phyloP scores from a whole-genome alignment of 2,329 filamentous ascomycete species.

The Xylariaceae sp. region DNA sequence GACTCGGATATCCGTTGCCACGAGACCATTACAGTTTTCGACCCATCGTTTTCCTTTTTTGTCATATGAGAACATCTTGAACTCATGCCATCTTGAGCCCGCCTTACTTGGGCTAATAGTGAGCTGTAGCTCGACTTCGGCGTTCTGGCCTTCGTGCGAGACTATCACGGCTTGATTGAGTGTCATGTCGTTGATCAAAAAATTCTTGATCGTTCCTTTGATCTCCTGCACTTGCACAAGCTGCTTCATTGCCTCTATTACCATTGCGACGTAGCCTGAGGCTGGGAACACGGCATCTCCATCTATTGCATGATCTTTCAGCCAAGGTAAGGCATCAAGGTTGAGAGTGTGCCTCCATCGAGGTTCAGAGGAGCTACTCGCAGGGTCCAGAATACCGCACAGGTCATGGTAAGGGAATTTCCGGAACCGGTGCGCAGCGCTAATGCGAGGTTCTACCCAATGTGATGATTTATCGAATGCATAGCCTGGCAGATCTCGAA shows the following conservation, averaged over 20 bases:
- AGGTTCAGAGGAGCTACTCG: conserved; percentile 29
- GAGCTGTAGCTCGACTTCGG: conserved; percentile 6
- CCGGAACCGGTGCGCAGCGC: conserved; percentile 8
- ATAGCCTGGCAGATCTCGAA: conserved; percentile 6
- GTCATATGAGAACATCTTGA: conserved; percentile 9
- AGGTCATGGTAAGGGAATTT: conserved; percentile 9
- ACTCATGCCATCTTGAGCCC: conserved; percentile 6
- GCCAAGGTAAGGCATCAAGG: conserved; percentile 51
- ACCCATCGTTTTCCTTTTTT: conserved; percentile 4
- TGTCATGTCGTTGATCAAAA: conserved; percentile 6
- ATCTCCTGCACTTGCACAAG: conserved; percentile 18
- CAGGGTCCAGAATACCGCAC: conserved; percentile 8
- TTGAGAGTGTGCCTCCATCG: conserved; percentile 47
- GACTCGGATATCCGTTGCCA: conserved; percentile 1
- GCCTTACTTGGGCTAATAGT: conserved; percentile 9
- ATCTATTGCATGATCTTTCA: conserved; percentile 56
- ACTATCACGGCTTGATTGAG: conserved; percentile 5
- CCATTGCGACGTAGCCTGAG: conserved; percentile 50
- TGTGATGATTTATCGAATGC: conserved; percentile 9
- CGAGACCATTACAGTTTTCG: conserved; percentile 6
- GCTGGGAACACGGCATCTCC: conserved; percentile 53
- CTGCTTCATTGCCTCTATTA: conserved; percentile 43
- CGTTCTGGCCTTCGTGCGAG: conserved; percentile 2
- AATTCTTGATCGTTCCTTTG: conserved; percentile 1
- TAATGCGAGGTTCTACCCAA: conserved; percentile 5